These are phyloP conservation scores for Penicillium salamii DNA, from an alignment of 495 filamentous ascomycete genomes.

Conservation along the genomic window DNA sequence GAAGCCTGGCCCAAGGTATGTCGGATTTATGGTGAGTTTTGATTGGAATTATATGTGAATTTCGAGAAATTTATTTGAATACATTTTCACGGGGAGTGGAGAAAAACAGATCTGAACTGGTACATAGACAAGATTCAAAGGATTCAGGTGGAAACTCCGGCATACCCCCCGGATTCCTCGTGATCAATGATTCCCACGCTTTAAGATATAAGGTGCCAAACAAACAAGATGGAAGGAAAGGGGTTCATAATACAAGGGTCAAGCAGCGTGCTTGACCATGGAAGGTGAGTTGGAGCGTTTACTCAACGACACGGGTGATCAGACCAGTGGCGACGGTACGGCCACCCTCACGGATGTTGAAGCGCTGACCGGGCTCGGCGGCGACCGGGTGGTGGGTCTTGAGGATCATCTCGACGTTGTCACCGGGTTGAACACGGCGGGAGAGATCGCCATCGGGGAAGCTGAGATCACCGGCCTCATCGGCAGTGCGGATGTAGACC, in stretches of 20 bases:
- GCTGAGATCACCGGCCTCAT: conserved; percentile 76
- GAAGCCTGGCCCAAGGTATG: too few relatives aligned
- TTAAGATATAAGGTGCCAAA: conserved; percentile 29
- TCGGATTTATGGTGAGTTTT: background rate
- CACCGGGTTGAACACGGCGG: conserved; percentile 91
- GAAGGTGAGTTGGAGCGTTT: conserved; percentile 13
- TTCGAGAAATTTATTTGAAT: conserved; percentile 16
- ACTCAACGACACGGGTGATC: conserved; percentile 72
- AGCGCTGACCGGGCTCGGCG: conserved; percentile 82
- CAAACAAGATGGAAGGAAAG: conserved; percentile 31
- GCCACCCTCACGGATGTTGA: conserved; percentile 96
- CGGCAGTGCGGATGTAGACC: conserved; percentile 90
- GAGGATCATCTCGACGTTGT: conserved; percentile 96
- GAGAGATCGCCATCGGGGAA: conserved; percentile 77
- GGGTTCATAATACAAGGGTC: conserved; percentile 38
- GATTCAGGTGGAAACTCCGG: conserved; percentile 42
- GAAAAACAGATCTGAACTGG: conserved; percentile 25
- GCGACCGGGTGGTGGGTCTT: conserved; percentile 77
- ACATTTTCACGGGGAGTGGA: conserved; percentile 28
- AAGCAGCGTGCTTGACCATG: conserved; percentile 10
- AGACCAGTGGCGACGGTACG: conserved; percentile 90
- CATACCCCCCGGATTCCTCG: conserved; percentile 30
- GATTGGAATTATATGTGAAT: conserved; percentile 3
- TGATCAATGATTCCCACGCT: conserved; percentile 37
- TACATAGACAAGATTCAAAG: conserved; percentile 42